phyloP scores from a whole-genome alignment of 257 asterid genomes.

The Knoxia roxburghii region DNA sequence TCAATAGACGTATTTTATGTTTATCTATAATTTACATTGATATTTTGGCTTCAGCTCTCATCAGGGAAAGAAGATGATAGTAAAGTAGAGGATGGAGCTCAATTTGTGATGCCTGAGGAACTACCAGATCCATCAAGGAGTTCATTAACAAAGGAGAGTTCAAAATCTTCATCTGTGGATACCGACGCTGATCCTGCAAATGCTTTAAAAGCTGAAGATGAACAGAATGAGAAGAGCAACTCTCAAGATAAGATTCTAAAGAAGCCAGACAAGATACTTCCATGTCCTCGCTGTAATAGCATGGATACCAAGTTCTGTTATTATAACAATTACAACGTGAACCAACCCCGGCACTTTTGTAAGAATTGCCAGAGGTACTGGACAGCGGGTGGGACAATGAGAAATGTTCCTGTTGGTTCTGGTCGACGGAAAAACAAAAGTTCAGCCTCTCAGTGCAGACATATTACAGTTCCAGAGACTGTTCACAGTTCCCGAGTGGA shows the following conservation, averaged over 20 bases:
- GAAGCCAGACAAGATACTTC: constrained; percentile 84
- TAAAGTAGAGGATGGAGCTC: constrained; percentile 28
- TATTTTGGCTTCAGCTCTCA: constrained; percentile 34
- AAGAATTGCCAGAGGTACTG: constrained; percentile 97
- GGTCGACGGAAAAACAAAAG: constrained; percentile 95
- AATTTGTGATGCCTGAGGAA: constrained; percentile 31
- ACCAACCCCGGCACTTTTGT: constrained; percentile 97
- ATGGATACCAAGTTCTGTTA: constrained; percentile 97
- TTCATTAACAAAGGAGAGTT: constrained; percentile 27
- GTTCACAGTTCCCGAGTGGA: constrained; percentile 31
- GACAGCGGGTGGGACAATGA: constrained; percentile 99
- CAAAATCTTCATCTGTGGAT: constrained; percentile 31
- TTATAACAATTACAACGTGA: constrained; percentile 87
- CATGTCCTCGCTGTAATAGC: constrained; percentile 97
- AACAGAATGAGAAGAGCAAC: constrained; percentile 43
- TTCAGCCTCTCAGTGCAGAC: constrained; percentile 48
- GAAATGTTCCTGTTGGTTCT: constrained; percentile 94
- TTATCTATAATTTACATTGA: not conserved
- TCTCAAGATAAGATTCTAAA: constrained; percentile 60
- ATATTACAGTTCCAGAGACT: constrained; percentile 41
- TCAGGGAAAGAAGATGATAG: constrained; percentile 24
- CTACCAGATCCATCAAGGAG: constrained; percentile 25
- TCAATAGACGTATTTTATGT: not conserved
- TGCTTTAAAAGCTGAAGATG: constrained; percentile 45
- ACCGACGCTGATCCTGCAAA: constrained; percentile 29